A percentile compares a stretch with the other conserved stretches of the same genome.
phyloP scores from a whole-genome alignment of 179 eudicot genomes.

The Heliamphora pulchella region DNA sequence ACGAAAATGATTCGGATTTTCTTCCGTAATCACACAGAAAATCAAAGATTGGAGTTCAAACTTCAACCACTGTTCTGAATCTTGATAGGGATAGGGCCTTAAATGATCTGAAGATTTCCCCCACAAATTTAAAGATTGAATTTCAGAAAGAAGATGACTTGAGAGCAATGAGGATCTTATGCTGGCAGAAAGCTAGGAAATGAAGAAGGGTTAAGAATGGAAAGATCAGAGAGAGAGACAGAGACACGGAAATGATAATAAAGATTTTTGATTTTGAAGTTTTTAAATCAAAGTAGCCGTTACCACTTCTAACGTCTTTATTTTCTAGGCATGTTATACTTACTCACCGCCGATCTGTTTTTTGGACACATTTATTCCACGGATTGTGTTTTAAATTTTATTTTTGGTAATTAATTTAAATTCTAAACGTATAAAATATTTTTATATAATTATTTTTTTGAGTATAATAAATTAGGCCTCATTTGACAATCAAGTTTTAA shows the following conservation, averaged over 20 bases:
- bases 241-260: neutral
- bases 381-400: neutral
- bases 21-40: neutral
- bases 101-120: neutral
- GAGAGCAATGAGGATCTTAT: neutral
- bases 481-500: too few species aligned
- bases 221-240: neutral
- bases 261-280: constrained; percentile 5
- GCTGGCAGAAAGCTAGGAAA: neutral
- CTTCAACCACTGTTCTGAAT: neutral
- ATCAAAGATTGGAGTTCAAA: neutral
- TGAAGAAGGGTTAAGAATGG: neutral
- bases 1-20: neutral
- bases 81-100: neutral
- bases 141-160: constrained; percentile 1
- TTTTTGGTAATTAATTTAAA: too few species aligned
- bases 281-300: constrained; percentile 19
- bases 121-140: neutral
- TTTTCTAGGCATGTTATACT: neutral
- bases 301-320: constrained; percentile 15
- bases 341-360: neutral
- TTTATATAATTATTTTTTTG: too few species aligned
- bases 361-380: neutral
- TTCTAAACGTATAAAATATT: too few species aligned
- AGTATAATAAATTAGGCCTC: too few species aligned